Conservation (phyloP, 2,329 filamentous ascomycete species). For the Juglanconis sp. region DNA sequence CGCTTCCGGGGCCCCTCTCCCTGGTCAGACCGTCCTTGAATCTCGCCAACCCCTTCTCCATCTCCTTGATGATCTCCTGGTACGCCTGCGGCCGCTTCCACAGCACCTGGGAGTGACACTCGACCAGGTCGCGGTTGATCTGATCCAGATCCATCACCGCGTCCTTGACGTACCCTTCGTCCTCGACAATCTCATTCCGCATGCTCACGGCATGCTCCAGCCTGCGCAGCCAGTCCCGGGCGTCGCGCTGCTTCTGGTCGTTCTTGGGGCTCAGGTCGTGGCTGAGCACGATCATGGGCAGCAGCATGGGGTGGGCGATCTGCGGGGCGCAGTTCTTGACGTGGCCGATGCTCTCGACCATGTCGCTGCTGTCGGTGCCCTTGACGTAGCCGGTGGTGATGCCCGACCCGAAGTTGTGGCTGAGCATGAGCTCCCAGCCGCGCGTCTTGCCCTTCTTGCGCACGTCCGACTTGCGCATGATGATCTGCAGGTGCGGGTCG, state of each 20-base stretch:
- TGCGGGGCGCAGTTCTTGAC: conserved; percentile 47
- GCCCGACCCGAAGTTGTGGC: conserved; percentile 50
- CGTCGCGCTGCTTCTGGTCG: conserved; percentile 61
- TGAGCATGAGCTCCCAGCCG: conserved; percentile 63
- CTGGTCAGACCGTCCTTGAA: conserved; percentile 33
- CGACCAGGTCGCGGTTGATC: conserved; percentile 59
- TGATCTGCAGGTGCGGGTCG: conserved; percentile 57
- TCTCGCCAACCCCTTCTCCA: conserved; percentile 44
- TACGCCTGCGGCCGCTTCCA: conserved; percentile 64
- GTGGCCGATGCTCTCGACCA: conserved; percentile 47
- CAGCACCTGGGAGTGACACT: conserved; percentile 60
- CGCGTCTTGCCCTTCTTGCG: conserved; percentile 62
- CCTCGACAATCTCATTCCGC: conserved; percentile 56
- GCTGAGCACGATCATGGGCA: conserved; percentile 56
- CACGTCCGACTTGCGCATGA: conserved; percentile 65
- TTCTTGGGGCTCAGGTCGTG: conserved; percentile 54
- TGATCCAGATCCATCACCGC: conserved; percentile 55
- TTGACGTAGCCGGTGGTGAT: conserved; percentile 61
- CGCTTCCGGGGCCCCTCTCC: conserved; percentile 17
- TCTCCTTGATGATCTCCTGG: conserved; percentile 47
- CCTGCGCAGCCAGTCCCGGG: conserved; percentile 57
- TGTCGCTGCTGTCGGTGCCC: conserved; percentile 56
- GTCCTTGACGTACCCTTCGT: conserved; percentile 51
- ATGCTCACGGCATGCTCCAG: conserved; percentile 61
- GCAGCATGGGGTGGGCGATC: conserved; percentile 55